phyloP scores from a whole-genome alignment of 345 rosid genomes.

The Syzygium grande region DNA sequence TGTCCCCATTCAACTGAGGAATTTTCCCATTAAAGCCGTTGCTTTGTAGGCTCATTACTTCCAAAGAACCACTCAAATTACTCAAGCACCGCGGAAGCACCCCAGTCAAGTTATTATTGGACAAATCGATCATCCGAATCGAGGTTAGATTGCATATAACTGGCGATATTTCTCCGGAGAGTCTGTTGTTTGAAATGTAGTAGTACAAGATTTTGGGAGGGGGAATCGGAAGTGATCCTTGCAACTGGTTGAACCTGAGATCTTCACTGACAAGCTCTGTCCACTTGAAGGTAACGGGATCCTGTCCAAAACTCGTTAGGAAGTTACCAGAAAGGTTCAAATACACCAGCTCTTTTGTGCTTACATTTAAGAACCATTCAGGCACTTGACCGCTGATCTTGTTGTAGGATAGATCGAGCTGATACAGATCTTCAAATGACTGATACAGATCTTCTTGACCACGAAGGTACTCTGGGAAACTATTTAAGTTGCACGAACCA shows the following conservation, averaged over 20 bases:
- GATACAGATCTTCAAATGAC: too few relatives aligned
- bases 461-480: slow-evolving; percentile 5
- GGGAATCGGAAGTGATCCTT: slow-evolving; percentile 10
- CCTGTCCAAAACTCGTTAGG: slow-evolving; percentile 6
- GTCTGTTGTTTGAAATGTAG: slow-evolving; percentile 1
- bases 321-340: slow-evolving; percentile 3
- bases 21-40: slow-evolving; percentile 20
- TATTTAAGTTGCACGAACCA: slow-evolving; percentile 6
- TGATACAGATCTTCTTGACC: not conserved
- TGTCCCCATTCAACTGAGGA: not conserved
- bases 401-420: slow-evolving; percentile 5
- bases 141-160: slow-evolving; percentile 2
- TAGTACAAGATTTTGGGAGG: not conserved
- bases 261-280: not conserved
- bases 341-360: not conserved
- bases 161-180: slow-evolving; percentile 4
- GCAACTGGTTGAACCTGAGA: not conserved
- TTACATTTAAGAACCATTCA: not conserved
- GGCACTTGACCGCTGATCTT: slow-evolving; percentile 8
- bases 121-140: slow-evolving; percentile 5
- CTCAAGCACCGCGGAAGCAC: slow-evolving; percentile 19
- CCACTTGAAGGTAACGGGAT: not conserved
- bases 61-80: not conserved
- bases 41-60: not conserved
- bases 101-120: slow-evolving; percentile 13